Conservation (phyloP, 2,329 filamentous ascomycete genomes). For the Cercospora sp. region DNA sequence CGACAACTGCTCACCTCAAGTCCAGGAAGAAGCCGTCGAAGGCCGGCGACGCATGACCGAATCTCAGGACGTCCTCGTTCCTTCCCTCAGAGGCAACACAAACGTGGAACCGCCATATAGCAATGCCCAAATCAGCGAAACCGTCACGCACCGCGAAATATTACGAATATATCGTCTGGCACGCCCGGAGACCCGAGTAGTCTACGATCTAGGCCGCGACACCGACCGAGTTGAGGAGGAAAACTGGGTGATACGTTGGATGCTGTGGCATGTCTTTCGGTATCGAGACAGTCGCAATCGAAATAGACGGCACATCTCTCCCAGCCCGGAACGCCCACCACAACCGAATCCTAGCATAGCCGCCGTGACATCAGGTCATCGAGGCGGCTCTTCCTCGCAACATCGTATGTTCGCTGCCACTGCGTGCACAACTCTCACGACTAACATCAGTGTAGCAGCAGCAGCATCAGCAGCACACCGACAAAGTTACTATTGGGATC, state of each 20-base stretch:
- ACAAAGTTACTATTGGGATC: constrained; percentile 38
- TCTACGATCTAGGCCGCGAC: constrained; percentile 48
- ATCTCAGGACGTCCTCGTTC: constrained; percentile 43
- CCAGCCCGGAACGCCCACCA: constrained; percentile 24
- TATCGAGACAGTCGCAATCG: constrained; percentile 48
- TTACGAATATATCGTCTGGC: constrained; percentile 45
- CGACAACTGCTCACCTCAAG: constrained; percentile 3
- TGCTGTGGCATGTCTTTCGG: constrained; percentile 55
- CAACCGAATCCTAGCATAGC: constrained; percentile 21
- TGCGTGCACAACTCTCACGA: constrained; percentile 5
- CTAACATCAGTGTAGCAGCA: constrained; percentile 5
- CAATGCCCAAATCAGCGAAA: constrained; percentile 52
- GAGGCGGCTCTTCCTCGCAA: constrained; percentile 4
- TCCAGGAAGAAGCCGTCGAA: constrained; percentile 47
- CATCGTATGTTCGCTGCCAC: constrained; percentile 12
- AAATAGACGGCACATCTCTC: constrained; percentile 31
- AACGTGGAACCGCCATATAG: constrained; percentile 45
- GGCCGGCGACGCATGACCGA: constrained; percentile 47
- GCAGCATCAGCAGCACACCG: constrained; percentile 14
- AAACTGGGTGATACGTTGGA: constrained; percentile 56
- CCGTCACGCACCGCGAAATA: constrained; percentile 49
- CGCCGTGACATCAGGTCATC: constrained; percentile 8
- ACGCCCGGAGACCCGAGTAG: constrained; percentile 42
- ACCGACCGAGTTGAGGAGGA: constrained; percentile 46
- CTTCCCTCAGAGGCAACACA: constrained; percentile 38